phyloP scores from a whole-genome alignment of 768 basidiomycete species.

The Psilocybe subaeruginosa region DNA sequence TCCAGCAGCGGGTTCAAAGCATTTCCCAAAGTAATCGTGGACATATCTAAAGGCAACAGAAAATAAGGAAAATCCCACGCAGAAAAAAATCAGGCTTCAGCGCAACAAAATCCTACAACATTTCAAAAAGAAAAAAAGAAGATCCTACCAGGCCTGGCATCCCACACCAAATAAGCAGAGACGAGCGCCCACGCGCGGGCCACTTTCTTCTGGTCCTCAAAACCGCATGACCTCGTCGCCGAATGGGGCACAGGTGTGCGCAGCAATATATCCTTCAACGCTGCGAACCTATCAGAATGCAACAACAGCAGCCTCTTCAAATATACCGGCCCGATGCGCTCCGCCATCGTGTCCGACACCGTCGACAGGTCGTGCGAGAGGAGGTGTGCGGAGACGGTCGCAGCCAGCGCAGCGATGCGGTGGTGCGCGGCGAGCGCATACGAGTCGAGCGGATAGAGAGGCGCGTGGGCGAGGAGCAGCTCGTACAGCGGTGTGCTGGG shows the following conservation, averaged over 20 bases:
- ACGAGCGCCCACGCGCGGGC: conserved; percentile 34
- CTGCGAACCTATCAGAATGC: conserved; percentile 36
- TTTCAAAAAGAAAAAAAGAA: neutral
- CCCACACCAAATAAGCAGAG: conserved; percentile 30
- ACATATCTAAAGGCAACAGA: neutral
- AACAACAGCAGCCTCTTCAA: conserved; percentile 43
- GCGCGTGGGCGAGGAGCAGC: conserved; percentile 36
- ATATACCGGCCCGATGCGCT: conserved; percentile 43
- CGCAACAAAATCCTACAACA: neutral
- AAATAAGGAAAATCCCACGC: neutral
- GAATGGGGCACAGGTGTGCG: conserved; percentile 26
- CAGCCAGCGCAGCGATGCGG: conserved; percentile 40
- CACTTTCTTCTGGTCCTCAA: conserved; percentile 26
- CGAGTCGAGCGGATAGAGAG: conserved; percentile 37
- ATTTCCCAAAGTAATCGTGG: neutral
- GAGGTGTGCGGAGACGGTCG: conserved; percentile 40
- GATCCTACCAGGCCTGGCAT: conserved; percentile 25
- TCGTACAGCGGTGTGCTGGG: conserved; percentile 31
- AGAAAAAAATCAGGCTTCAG: neutral
- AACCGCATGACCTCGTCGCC: conserved; percentile 24
- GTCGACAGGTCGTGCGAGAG: conserved; percentile 34
- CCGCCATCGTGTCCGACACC: conserved; percentile 40
- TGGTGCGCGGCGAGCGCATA: conserved; percentile 44
- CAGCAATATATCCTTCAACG: conserved; percentile 34
- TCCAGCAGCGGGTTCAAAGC: neutral